Conservation (phyloP, 169 alveolate genomes). For the Plasmodium reichenowi region DNA sequence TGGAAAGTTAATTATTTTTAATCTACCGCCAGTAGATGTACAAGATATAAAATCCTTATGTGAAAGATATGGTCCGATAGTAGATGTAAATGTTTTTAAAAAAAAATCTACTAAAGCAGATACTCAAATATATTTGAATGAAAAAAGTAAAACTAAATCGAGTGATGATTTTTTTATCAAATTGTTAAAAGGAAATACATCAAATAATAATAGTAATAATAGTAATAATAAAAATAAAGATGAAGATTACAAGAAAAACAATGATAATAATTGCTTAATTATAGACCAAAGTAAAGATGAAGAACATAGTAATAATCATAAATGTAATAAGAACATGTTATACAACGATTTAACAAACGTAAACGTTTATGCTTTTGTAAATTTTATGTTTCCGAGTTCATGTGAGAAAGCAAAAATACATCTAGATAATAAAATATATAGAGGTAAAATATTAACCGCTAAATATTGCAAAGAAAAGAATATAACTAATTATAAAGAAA, state of each 20-base stretch:
- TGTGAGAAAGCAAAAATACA: slow-evolving; percentile 54
- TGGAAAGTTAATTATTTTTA: slow-evolving; percentile 74
- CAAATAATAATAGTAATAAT: neutral
- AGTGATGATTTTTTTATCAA: slow-evolving; percentile 64
- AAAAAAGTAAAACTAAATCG: slow-evolving; percentile 22
- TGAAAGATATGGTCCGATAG: slow-evolving; percentile 77
- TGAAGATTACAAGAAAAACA: slow-evolving; percentile 34
- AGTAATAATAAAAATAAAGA: slow-evolving; percentile 21
- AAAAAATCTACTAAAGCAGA: slow-evolving; percentile 34
- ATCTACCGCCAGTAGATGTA: slow-evolving; percentile 65
- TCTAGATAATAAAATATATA: slow-evolving; percentile 76
- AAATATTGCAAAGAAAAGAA: slow-evolving; percentile 80
- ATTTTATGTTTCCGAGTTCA: slow-evolving; percentile 65
- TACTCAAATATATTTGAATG: slow-evolving; percentile 40
- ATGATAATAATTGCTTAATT: neutral
- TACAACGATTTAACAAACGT: slow-evolving; percentile 55
- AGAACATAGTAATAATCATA: neutral
- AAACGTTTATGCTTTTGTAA: slow-evolving; percentile 70
- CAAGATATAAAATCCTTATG: slow-evolving; percentile 65
- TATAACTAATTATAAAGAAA: neutral
- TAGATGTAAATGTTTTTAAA: slow-evolving; percentile 76
- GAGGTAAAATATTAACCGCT: slow-evolving; percentile 82
- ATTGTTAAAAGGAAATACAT: slow-evolving; percentile 40
- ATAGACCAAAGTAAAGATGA: slow-evolving; percentile 5
- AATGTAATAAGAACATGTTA: neutral